Base-by-base conservation (phyloP, 257 asterid species). In the Pogostemon cablin region DNA sequence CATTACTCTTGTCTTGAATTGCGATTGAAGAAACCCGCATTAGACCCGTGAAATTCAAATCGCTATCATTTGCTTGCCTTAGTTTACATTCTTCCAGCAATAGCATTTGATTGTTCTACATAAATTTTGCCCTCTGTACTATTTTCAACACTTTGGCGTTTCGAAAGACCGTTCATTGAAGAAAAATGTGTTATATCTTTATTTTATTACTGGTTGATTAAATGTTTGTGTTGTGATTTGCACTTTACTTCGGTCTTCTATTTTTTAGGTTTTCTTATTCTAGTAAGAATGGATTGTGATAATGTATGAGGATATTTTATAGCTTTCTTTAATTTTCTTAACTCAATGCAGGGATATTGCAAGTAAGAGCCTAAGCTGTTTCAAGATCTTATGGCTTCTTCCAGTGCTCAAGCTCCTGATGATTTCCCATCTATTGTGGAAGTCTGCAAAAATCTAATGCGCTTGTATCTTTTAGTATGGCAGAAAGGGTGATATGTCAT, bases 331-430 rank as follows among this genome's bases (percentile, higher is more conserved):
- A 62, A 75, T 62, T 35, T 59, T 34, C 71, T 52, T 5, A 52
- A 65, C 9, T 12, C 48, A 3, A 25, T 53, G 65, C 74, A 75
- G 41, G 62, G 9, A 38, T 25, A 47, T 12, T 37, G 47, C 41
- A 62, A 72, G 11, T 34, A n/a, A 10, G 9, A 17, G 55, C 62
- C 46, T 1, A 52, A 47, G 37, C 43, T 53, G 25, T 66, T 67
- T 58, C 68, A 68, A 68, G 67, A 69, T 53, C 62, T 61, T 10
- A 44, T 62, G 66, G 65, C 8, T 44, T 52, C 66, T 43, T 54
- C 60, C 37, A 44, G 17, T 54, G 64, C 41, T 17, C 54, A 11
- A 47, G 62, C 42, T 55, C 75, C 8, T 34, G 74, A 74, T 60
- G 79, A 39, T 10, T 68, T 9, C 32, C 46, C 67, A 54, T 56